These are phyloP conservation scores for Cyclocybe cylindracea DNA, from an alignment of 768 basidiomycete species.

Conservation along the genomic window DNA sequence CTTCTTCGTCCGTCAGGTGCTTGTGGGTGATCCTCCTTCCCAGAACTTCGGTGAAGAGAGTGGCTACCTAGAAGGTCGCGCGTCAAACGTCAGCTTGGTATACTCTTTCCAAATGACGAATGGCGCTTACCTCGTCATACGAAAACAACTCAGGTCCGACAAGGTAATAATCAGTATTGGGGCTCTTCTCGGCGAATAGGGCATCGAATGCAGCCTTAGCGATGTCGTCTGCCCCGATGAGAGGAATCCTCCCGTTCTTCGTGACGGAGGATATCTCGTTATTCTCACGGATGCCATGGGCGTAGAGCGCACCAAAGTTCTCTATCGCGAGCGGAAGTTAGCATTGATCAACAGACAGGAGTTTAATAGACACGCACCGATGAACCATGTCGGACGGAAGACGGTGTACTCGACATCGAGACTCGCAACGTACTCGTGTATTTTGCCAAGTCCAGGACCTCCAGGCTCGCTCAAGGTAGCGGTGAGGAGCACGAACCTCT, in stretches of 20 bases:
- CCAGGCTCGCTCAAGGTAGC: no score
- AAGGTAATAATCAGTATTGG: conserved; percentile 12
- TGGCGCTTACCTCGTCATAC: conserved; percentile 20
- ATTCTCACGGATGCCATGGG: background rate
- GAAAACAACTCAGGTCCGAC: conserved; percentile 25
- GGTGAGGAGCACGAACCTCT: no score
- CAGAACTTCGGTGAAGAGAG: conserved; percentile 3
- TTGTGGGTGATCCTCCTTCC: conserved; percentile 15
- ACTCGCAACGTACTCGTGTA: background rate
- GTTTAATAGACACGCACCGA: background rate
- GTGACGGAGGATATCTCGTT: conserved; percentile 13
- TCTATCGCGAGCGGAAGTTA: conserved; percentile 4
- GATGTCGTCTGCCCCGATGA: conserved; percentile 26
- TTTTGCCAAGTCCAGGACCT: background rate
- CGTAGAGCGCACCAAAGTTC: conserved; percentile 13
- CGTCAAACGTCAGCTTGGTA: background rate
- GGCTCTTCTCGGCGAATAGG: conserved; percentile 12
- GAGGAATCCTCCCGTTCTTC: conserved; percentile 19
- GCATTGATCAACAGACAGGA: no score
- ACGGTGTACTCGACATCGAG: background rate
- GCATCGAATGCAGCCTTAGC: conserved; percentile 26
- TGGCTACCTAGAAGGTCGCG: conserved; percentile 1
- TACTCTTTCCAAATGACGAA: no score
- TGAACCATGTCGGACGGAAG: background rate
- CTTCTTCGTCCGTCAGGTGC: conserved; percentile 5